These are phyloP conservation scores for Lachnellula hyalina DNA, from an alignment of 2,329 filamentous ascomycete genomes.

Conservation along the genomic window DNA sequence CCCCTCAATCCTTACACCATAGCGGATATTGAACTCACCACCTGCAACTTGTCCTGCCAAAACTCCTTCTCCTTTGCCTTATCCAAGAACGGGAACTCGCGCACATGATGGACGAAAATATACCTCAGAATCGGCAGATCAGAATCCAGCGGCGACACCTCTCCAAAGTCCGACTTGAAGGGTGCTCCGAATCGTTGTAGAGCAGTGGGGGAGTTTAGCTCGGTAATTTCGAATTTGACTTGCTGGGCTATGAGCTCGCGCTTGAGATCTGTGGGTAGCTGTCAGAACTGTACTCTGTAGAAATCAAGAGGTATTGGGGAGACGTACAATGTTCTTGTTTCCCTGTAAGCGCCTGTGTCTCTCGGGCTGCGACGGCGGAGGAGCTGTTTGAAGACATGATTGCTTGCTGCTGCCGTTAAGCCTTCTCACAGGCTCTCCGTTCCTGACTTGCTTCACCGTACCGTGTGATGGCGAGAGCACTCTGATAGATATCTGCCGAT, in stretches of 20 bases:
- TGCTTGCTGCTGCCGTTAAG: neutral
- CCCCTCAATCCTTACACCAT: neutral
- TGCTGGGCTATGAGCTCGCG: constrained; percentile 89
- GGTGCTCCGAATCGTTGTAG: constrained; percentile 92
- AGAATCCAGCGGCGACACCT: constrained; percentile 88
- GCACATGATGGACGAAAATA: constrained; percentile 96
- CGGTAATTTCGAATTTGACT: constrained; percentile 82
- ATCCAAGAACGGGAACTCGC: constrained; percentile 96
- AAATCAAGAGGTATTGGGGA: neutral
- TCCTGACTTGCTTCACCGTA: neutral
- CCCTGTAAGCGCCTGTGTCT: constrained; percentile 59
- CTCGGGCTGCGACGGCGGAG: constrained; percentile 1
- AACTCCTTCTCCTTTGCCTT: constrained; percentile 98
- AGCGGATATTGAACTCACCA: constrained; percentile 52
- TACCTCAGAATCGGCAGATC: constrained; percentile 90
- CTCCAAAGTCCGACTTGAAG: constrained; percentile 86
- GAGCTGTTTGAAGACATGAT: constrained; percentile 19
- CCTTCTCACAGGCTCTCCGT: neutral
- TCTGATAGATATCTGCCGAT: neutral
- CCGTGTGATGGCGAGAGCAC: neutral
- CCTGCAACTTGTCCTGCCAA: constrained; percentile 97
- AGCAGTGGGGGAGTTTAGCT: constrained; percentile 91
- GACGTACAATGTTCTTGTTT: constrained; percentile 94
- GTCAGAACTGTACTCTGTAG: constrained; percentile 23
- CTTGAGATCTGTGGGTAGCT: constrained; percentile 67